These are phyloP conservation scores for Starmerella riodocensis DNA, from an alignment of 805 yeast genomes.

Conservation along the genomic window DNA sequence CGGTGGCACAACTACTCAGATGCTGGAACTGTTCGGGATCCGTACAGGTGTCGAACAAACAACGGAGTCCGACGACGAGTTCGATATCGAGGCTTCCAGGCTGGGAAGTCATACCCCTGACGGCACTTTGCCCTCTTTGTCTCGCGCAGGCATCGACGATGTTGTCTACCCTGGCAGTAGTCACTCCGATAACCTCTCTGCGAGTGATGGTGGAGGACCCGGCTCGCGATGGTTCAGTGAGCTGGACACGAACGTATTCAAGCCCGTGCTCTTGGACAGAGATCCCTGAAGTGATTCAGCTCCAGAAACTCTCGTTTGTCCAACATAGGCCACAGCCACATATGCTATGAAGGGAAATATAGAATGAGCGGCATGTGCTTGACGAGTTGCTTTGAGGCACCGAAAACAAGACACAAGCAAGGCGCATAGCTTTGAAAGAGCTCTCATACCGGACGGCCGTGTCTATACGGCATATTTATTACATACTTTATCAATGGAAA, in stretches of 20 bases:
- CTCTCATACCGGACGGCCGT: background rate
- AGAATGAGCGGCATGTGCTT: too few relatives aligned
- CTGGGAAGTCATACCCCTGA: background rate
- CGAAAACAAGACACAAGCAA: too few relatives aligned
- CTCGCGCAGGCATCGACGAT: constrained; percentile 6
- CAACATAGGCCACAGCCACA: background rate
- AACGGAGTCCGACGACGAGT: constrained; percentile 80
- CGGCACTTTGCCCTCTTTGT: background rate
- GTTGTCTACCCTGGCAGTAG: constrained; percentile 28
- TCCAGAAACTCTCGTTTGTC: background rate
- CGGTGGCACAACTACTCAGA: constrained; percentile 97
- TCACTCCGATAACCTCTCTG: constrained; percentile 3
- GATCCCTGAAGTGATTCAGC: constrained; percentile 12
- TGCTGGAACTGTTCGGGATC: constrained; percentile 89
- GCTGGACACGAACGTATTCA: constrained; percentile 85
- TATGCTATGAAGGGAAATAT: background rate
- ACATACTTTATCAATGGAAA: background rate
- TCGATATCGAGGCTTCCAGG: constrained; percentile 59
- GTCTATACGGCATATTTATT: background rate
- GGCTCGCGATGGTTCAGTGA: constrained; percentile 62
- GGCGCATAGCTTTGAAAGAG: background rate
- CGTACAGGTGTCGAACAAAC: constrained; percentile 83
- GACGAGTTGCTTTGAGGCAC: too few relatives aligned
- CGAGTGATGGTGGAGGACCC: constrained; percentile 10
- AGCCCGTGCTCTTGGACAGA: constrained; percentile 72